Conservation (phyloP, 306 rosid genomes). For the Urtica urens region DNA sequence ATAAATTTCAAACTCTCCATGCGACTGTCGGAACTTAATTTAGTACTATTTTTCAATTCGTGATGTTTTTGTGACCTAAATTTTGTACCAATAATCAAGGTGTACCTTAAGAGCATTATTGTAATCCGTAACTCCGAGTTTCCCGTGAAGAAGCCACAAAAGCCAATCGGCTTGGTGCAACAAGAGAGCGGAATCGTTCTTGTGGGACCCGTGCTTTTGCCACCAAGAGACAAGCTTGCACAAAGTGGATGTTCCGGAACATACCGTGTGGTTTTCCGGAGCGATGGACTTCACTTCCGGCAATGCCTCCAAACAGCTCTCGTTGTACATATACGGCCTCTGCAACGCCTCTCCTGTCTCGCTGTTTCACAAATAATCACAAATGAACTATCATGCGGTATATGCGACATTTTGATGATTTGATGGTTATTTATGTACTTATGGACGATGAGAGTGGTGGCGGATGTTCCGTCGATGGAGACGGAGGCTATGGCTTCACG, state of each 20-base stretch:
- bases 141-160: slow-evolving; percentile 90
- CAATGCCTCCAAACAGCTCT: slow-evolving; percentile 66
- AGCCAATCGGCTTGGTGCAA: slow-evolving; percentile 97
- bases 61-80: too few species aligned
- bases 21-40: too few species aligned
- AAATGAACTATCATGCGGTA: too few species aligned
- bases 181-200: slow-evolving; percentile 50
- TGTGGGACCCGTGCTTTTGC: slow-evolving; percentile 33
- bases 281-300: slow-evolving; percentile 70
- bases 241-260: slow-evolving; percentile 67
- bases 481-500: slow-evolving; percentile 48
- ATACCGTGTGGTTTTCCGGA: slow-evolving; percentile 87
- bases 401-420: too few species aligned
- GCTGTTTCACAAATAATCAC: slow-evolving; percentile 41
- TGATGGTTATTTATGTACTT: too few species aligned
- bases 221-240: slow-evolving; percentile 91
- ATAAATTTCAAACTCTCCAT: too few species aligned
- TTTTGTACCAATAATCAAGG: too few species aligned
- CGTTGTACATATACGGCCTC: slow-evolving; percentile 76
- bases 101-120: slow-evolving; percentile 79
- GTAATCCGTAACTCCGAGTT: slow-evolving; percentile 75
- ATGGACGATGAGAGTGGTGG: slow-evolving; percentile 75
- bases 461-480: slow-evolving; percentile 92
- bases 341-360: slow-evolving; percentile 60
- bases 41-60: too few species aligned